Evolutionary conservation across 208 protist species (phyloP).

Genomic region (Phytomonas sp.): DNA sequence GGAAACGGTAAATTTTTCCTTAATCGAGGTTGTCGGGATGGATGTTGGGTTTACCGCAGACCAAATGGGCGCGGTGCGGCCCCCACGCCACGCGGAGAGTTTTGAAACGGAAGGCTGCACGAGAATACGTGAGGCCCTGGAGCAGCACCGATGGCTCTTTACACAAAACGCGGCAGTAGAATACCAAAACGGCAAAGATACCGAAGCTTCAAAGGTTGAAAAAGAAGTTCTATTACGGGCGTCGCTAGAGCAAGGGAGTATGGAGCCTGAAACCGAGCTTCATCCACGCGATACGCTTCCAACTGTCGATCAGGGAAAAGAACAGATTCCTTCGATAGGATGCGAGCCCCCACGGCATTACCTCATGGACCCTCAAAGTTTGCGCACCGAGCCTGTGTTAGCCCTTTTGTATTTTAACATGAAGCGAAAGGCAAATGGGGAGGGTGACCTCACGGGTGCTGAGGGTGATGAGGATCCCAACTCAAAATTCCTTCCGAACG

Average conservation of each 20-base stretch:
- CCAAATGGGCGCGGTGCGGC: neutral
- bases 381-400: conserved; percentile 31
- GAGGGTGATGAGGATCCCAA: neutral
- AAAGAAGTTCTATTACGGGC: too few relatives aligned
- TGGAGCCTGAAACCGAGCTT: neutral
- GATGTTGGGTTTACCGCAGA: conserved; percentile 14
- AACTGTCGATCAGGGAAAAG: neutral
- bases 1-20: neutral
- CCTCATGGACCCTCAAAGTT: conserved; percentile 47
- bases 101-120: conserved; percentile 15
- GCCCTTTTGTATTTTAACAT: conserved; percentile 14
- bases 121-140: conserved; percentile 37
- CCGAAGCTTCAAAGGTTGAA: neutral
- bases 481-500: neutral
- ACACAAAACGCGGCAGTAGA: neutral
- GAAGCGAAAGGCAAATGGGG: neutral
- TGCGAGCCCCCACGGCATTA: conserved; percentile 45
- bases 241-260: neutral
- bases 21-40: conserved; percentile 22
- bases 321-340: conserved; percentile 5
- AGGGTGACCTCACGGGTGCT: neutral
- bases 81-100: neutral
- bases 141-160: conserved; percentile 57
- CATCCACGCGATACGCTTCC: neutral
- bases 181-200: neutral